Percentiles rank a stretch among this genome's conserved stretches.
Evolutionary conservation across 441 rosid genomes (phyloP).

Genomic region (Euphorbia celastroides): DNA sequence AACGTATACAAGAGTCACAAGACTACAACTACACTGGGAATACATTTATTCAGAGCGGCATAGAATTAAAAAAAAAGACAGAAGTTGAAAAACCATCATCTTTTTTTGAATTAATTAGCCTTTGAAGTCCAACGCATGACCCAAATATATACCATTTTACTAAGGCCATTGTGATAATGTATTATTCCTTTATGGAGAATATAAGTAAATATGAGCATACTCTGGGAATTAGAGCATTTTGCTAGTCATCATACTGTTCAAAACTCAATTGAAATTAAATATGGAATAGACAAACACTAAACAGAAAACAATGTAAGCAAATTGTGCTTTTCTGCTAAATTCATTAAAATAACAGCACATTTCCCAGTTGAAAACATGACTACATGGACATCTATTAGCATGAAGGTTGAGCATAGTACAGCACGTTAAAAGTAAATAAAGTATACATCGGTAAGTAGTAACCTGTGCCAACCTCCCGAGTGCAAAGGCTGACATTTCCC

Average conservation of each 20-base stretch:
- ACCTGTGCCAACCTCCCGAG: constrained; percentile 99
- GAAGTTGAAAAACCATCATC: neutral
- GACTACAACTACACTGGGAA: too few relatives aligned
- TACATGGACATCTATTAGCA: neutral
- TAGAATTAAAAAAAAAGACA: neutral
- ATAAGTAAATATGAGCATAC: neutral
- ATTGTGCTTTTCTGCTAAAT: neutral
- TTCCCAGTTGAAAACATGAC: neutral
- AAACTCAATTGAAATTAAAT: neutral
- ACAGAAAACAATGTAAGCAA: neutral
- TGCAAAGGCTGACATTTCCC: constrained; percentile 99
- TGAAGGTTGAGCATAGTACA: neutral
- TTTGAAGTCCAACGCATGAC: neutral
- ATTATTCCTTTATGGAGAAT: neutral
- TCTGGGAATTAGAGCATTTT: neutral
- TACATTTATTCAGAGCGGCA: neutral
- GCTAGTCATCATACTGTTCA: neutral
- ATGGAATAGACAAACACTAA: neutral
- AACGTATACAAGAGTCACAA: neutral
- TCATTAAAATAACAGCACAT: neutral
- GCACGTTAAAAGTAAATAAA: neutral
- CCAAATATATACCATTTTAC: neutral
- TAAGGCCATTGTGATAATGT: neutral
- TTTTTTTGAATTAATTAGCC: neutral
- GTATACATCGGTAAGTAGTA: constrained; percentile 8